A percentile compares a stretch with the other conserved stretches of the same genome.
Evolutionary conservation across 2,329 filamentous ascomycete species (phyloP).

Genomic region (Colletotrichum zoysiae): DNA sequence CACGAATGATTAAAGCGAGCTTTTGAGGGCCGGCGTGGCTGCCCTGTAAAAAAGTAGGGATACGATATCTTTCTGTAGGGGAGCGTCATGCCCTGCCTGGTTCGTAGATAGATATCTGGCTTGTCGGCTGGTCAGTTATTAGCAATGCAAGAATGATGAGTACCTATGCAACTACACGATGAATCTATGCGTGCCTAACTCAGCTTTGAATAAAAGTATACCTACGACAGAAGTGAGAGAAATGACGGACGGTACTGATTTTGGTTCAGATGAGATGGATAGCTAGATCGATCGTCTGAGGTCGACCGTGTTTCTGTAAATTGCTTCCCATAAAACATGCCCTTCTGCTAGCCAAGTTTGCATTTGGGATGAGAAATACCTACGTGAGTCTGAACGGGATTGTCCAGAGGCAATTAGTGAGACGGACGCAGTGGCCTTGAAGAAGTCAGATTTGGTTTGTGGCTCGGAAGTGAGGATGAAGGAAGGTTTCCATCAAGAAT

Average conservation of each 20-base stretch:
- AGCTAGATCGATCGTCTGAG: background rate
- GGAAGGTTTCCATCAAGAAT: background rate
- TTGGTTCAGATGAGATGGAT: background rate
- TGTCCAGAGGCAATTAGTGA: background rate
- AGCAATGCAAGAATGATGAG: background rate
- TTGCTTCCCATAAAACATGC: background rate
- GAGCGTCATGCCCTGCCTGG: background rate
- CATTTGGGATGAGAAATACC: slow-evolving; percentile 2
- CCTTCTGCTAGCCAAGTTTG: background rate
- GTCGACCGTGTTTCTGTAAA: background rate
- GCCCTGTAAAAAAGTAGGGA: background rate
- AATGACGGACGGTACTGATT: background rate
- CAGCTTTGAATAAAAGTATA: no score
- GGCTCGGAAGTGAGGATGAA: slow-evolving; percentile 1
- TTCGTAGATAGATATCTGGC: no score
- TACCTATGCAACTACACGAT: background rate
- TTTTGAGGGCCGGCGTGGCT: background rate
- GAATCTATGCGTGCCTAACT: background rate
- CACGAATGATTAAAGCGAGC: background rate
- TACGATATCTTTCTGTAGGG: background rate
- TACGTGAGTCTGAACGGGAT: background rate
- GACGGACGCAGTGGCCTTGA: background rate
- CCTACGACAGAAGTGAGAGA: background rate
- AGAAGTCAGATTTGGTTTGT: background rate
- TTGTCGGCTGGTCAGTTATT: background rate